Conservation (phyloP, 2,329 filamentous ascomycete genomes). For the Exophiala calicioides region DNA sequence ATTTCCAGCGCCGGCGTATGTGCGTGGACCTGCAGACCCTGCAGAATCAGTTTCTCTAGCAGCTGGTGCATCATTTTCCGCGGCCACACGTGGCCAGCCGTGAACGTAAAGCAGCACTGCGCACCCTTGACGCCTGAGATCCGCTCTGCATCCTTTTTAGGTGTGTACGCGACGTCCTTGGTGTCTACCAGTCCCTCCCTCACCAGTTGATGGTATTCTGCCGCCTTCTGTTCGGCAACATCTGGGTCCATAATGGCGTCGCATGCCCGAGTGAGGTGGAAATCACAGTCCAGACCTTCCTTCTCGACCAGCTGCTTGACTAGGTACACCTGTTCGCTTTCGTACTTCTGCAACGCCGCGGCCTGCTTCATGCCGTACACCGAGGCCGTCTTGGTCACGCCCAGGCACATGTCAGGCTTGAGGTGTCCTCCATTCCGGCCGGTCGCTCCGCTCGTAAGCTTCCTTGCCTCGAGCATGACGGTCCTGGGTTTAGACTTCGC, state of each 20-base stretch:
- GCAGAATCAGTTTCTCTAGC: conserved; percentile 59
- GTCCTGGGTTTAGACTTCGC: too few species aligned
- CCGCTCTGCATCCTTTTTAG: conserved; percentile 17
- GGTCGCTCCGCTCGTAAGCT: too few species aligned
- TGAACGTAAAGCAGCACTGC: conserved; percentile 36
- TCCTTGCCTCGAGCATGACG: too few species aligned
- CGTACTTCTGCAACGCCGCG: too few species aligned
- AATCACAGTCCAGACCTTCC: too few species aligned
- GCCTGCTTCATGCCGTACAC: too few species aligned
- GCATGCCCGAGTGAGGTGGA: conserved; percentile 38
- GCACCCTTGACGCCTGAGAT: conserved; percentile 41
- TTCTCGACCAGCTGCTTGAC: too few species aligned
- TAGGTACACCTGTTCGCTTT: too few species aligned
- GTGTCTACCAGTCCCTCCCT: conserved; percentile 30
- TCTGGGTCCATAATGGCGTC: conserved; percentile 40
- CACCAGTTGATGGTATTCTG: conserved; percentile 33
- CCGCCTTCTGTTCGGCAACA: conserved; percentile 36
- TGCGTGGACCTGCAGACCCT: conserved; percentile 55
- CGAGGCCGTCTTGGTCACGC: too few species aligned
- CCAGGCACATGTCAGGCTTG: too few species aligned
- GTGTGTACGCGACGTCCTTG: conserved; percentile 36
- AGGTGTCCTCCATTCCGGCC: too few species aligned
- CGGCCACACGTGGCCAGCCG: conserved; percentile 51
- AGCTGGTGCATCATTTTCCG: conserved; percentile 81
- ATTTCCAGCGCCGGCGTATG: conserved; percentile 46